phyloP scores from a whole-genome alignment of 2,329 filamentous ascomycete species.

The Cytospora chrysosperma region DNA sequence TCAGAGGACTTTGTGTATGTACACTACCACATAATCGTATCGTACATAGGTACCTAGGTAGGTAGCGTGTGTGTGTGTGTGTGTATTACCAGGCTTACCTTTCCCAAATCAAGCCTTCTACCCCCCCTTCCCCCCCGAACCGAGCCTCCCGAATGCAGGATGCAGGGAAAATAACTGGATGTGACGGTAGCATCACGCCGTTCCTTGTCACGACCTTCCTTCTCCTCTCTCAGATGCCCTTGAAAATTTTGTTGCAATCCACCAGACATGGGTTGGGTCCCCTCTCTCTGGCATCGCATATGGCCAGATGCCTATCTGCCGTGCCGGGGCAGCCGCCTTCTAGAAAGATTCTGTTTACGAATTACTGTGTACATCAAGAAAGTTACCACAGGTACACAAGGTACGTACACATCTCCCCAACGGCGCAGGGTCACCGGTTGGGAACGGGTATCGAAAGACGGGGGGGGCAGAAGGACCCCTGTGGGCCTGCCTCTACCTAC shows the following conservation, averaged over 20 bases:
- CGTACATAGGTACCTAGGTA: neutral
- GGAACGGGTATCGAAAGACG: neutral
- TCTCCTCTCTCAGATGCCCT: neutral
- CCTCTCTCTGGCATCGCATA: neutral
- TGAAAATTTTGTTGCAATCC: neutral
- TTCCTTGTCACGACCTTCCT: slow-evolving; percentile 1
- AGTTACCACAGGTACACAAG: neutral
- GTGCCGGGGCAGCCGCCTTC: slow-evolving; percentile 15
- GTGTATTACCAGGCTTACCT: no score
- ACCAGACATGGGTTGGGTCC: neutral
- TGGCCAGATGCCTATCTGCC: neutral
- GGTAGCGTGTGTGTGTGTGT: no score
- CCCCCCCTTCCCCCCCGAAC: neutral
- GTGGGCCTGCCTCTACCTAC: neutral
- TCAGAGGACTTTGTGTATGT: no score
- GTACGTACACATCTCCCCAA: neutral
- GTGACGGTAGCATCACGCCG: no score
- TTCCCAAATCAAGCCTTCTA: no score
- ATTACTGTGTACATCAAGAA: no score
- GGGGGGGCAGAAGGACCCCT: neutral
- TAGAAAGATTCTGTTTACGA: slow-evolving; percentile 1
- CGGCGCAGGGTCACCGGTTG: neutral
- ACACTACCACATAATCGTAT: no score
- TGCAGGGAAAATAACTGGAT: no score
- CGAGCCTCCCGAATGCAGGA: neutral